Evolutionary conservation across 2,329 filamentous ascomycete genomes (phyloP), one percentile per base, ranked within the genome.

Genomic region (Aspergillus hortae): DNA sequence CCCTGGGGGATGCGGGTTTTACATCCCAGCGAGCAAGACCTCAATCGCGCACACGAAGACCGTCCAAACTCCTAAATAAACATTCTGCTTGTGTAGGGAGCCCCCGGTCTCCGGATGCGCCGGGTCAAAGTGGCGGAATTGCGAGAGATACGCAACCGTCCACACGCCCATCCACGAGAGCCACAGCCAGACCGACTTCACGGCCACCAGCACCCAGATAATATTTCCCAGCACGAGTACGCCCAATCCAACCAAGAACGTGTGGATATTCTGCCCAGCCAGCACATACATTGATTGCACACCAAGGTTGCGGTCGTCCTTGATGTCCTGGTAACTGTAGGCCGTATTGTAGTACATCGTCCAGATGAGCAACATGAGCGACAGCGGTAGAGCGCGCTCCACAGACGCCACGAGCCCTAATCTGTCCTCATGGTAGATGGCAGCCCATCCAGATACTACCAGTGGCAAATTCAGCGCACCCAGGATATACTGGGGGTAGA

Each of bases 251-350:
- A 51, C 23, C 1, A 55, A 44, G 21, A 53, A 50, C 11, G 17
- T 43, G 38, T 50, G 53, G 17, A 55, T 55, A 15, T 53, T 43
- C 3, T 33, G 44, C 12, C 53, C 53, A 2, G 48, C 54, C 14
- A 49, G 21, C 14, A 56, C 44, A 36, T 56, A 56, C 1, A 23
- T 21, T 19, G 54, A 56, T 41, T 56, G 53, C 4, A 56, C 48
- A 15, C 48, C 38, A 47, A 51, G 48, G 47, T 56, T 56, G 19
- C 15, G 12, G 27, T 56, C 54, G 33, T 48, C 54, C 7, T 32
- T 44, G 21, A 51, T 32, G 27, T 56, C 54, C 33, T 56, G 54
- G 35, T 56, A 54, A 41, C 54, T 56, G 45, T 56, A 56, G 33
- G 54, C 54, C 10, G 54, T 56, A 35, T 56, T 56, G 21, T 53